Conservation (phyloP, 805 yeast species). For the Sugiyamaella americana region DNA sequence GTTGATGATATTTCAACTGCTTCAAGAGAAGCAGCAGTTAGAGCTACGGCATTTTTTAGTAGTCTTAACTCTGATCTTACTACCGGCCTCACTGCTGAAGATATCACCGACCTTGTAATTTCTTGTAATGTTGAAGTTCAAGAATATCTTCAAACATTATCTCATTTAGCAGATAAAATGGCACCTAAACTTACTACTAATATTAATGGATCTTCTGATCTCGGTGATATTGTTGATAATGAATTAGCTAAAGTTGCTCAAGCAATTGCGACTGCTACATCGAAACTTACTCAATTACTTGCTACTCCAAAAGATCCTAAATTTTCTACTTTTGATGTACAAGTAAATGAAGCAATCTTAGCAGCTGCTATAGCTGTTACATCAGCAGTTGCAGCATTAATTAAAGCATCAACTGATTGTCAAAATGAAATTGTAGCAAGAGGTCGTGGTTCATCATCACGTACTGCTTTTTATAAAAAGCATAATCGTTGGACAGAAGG, state of each 20-base stretch:
- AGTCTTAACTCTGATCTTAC: constrained; percentile 51
- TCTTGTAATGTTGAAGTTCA: constrained; percentile 71
- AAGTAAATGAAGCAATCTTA: constrained; percentile 69
- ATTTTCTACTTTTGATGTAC: constrained; percentile 50
- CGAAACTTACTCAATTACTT: constrained; percentile 49
- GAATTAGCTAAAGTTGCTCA: constrained; percentile 71
- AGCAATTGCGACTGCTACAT: constrained; percentile 60
- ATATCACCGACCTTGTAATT: constrained; percentile 69
- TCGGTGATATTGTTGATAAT: constrained; percentile 63
- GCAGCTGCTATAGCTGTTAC: constrained; percentile 77
- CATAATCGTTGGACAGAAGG: constrained; percentile 94
- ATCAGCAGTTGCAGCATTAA: constrained; percentile 64
- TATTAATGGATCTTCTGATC: constrained; percentile 37
- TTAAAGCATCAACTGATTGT: constrained; percentile 70
- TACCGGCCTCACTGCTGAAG: constrained; percentile 49
- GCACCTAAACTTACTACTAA: constrained; percentile 37
- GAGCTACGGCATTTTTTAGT: constrained; percentile 56
- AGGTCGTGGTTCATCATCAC: constrained; percentile 58
- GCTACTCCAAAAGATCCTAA: constrained; percentile 44
- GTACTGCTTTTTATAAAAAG: constrained; percentile 75
- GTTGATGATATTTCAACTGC: constrained; percentile 45
- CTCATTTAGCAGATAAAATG: constrained; percentile 50
- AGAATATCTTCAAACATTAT: constrained; percentile 55
- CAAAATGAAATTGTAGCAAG: constrained; percentile 74
- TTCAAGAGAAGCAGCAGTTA: constrained; percentile 54